Evolutionary conservation across 768 basidiomycete genomes (phyloP).

Genomic region (Collybiopsis luxurians): DNA sequence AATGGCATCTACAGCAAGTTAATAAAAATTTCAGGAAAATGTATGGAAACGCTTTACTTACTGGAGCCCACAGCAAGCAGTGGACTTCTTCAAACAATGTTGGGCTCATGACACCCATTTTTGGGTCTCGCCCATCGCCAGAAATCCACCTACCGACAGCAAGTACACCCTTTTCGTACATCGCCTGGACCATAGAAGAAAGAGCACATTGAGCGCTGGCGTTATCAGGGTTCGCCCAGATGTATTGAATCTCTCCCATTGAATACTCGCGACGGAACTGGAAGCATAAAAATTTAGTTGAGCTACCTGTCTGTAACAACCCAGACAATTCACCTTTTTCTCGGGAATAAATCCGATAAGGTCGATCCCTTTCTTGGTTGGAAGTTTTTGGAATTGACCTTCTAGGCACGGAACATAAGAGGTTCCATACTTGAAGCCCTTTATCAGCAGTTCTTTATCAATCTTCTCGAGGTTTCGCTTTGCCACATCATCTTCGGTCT

Average conservation of each 20-base stretch:
- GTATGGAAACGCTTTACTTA: slow-evolving; percentile 28
- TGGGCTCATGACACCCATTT: slow-evolving; percentile 79
- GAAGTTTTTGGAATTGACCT: slow-evolving; percentile 72
- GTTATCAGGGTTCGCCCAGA: slow-evolving; percentile 72
- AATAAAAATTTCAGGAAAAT: background rate
- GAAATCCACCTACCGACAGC: slow-evolving; percentile 86
- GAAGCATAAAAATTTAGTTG: background rate
- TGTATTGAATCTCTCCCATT: slow-evolving; percentile 83
- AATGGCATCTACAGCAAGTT: slow-evolving; percentile 78
- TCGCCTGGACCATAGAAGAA: slow-evolving; percentile 83
- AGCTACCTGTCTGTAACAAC: background rate
- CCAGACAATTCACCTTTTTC: slow-evolving; percentile 49
- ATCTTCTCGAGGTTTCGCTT: slow-evolving; percentile 47
- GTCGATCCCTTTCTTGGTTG: slow-evolving; percentile 83
- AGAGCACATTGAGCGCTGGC: slow-evolving; percentile 78
- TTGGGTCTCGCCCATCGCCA: slow-evolving; percentile 72
- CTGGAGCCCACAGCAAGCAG: slow-evolving; percentile 82
- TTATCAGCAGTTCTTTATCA: slow-evolving; percentile 75
- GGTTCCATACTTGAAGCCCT: slow-evolving; percentile 88
- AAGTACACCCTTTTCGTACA: slow-evolving; percentile 61
- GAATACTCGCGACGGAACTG: slow-evolving; percentile 81
- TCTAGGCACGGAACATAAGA: slow-evolving; percentile 86
- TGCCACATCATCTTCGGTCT: slow-evolving; percentile 30
- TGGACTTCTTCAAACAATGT: slow-evolving; percentile 64
- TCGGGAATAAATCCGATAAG: slow-evolving; percentile 79